A percentile compares a stretch with the other conserved stretches of the same genome.
Evolutionary conservation across 345 rosid species (phyloP).

Genomic region (Syzygium oleosum): DNA sequence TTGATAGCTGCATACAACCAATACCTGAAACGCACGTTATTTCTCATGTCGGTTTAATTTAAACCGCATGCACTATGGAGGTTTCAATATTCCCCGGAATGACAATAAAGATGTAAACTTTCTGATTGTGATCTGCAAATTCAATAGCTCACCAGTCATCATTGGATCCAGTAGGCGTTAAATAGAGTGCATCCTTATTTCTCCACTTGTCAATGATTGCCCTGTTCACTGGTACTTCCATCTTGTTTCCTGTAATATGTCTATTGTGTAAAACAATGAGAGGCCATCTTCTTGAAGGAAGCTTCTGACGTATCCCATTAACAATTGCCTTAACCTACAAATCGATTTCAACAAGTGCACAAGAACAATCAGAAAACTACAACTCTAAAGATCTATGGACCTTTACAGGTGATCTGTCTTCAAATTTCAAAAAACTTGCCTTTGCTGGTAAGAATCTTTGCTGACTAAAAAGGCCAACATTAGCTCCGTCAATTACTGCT

Average conservation of each 20-base stretch:
- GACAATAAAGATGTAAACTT: not conserved
- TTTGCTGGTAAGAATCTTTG: slow-evolving; percentile 40
- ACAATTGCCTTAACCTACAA: slow-evolving; percentile 46
- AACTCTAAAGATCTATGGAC: not conserved
- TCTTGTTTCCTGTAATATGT: slow-evolving; percentile 37
- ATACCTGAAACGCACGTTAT: slow-evolving; percentile 49
- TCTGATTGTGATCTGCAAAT: not conserved
- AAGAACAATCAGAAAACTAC: not conserved
- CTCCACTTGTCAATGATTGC: slow-evolving; percentile 50
- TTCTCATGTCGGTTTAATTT: slow-evolving; percentile 1
- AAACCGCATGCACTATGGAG: not conserved
- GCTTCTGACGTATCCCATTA: slow-evolving; percentile 46
- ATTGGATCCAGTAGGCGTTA: slow-evolving; percentile 65
- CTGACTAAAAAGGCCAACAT: slow-evolving; percentile 49
- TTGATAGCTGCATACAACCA: slow-evolving; percentile 81
- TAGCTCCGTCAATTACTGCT: slow-evolving; percentile 67
- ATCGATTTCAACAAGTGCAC: not conserved
- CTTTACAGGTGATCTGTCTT: not conserved
- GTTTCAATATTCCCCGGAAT: not conserved
- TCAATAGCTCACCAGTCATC: slow-evolving; percentile 56
- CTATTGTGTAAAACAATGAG: slow-evolving; percentile 58
- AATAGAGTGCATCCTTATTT: slow-evolving; percentile 53
- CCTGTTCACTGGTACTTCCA: slow-evolving; percentile 30
- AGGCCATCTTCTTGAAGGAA: slow-evolving; percentile 58
- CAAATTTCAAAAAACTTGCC: slow-evolving; percentile 15